Evolutionary conservation across 371 early-diverging fungal species (phyloP), one percentile per base, ranked within the genome.

Genomic region (Mucor velutinosus): DNA sequence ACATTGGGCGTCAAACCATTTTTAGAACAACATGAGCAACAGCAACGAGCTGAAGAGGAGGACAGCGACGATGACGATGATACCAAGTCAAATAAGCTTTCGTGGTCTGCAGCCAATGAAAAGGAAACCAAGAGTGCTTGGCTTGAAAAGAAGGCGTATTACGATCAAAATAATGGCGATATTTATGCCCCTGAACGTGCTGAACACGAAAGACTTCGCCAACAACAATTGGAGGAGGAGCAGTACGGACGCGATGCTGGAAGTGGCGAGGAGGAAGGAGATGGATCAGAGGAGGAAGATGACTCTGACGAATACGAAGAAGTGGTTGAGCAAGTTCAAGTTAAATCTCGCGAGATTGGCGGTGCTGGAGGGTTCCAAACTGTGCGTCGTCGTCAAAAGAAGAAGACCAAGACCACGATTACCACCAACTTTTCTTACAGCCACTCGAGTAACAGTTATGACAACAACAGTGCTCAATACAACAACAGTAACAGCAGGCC

Each of bases 61-160:
- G 58, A 61, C 17, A 66, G 69, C 14, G 65, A 64, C 15, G 76
- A 74, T n/a, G 60, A 68, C 12, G 70, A 74, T 23, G 68, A 70
- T 11, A 23, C 11, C 23, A 51, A 51, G 4, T 4, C 51, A 51
- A 25, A 62, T 21, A 56, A 56, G 10, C n/a, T 73, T 14, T 73
- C 77, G 6, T 77, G 71, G 73, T 43, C 78, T 29, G 65, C 78
- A 27, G 68, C 67, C 21, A 66, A 74, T 21, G 60, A 71, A 37
- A 64, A 62, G 30, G 58, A 60, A 43, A 35, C 14, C 21, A 62
- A 60, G 15, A 45, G 30, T 23, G 53, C 30, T 32, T 73, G 73
- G 73, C 21, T 12, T 4, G 62, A 65, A 59, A 65, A 58, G 12
- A 58, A 62, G 51, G 51, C 29, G 4, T 51, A 53, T 35, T 65